phyloP scores from a whole-genome alignment of 2,329 filamentous ascomycete genomes.

The Aspergillus versicolor region DNA sequence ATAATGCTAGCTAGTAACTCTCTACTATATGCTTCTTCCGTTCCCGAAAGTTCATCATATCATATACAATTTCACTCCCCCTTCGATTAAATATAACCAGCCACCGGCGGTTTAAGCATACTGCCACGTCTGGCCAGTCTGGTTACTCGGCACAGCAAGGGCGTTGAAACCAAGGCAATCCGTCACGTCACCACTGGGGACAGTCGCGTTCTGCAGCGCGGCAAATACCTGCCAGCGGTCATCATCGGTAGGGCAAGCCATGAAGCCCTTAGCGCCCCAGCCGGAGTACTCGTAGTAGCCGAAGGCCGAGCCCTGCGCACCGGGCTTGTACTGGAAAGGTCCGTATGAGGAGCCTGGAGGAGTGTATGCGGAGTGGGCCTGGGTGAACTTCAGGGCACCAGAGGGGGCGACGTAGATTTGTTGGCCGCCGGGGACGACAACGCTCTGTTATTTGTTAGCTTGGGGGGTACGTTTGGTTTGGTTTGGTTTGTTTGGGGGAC shows the following conservation, averaged over 20 bases:
- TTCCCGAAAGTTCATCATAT: no score
- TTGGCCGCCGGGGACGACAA: slow-evolving; percentile 64
- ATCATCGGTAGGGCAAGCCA: slow-evolving; percentile 42
- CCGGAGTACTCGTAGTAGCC: slow-evolving; percentile 33
- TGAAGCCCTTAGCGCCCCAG: slow-evolving; percentile 41
- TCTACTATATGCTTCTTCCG: no score
- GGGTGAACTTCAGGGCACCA: slow-evolving; percentile 58
- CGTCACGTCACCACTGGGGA: slow-evolving; percentile 37
- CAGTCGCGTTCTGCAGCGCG: slow-evolving; percentile 39
- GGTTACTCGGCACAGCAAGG: slow-evolving; percentile 29
- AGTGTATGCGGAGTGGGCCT: slow-evolving; percentile 54
- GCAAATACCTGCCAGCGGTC: slow-evolving; percentile 45
- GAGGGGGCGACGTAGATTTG: slow-evolving; percentile 56
- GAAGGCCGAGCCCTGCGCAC: slow-evolving; percentile 24
- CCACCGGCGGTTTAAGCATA: slow-evolving; percentile 31
- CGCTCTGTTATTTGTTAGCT: slow-evolving; percentile 33
- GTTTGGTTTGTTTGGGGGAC: neutral
- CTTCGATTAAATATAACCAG: neutral
- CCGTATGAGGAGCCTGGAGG: slow-evolving; percentile 52
- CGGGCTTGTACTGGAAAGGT: slow-evolving; percentile 47
- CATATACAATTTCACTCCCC: neutral
- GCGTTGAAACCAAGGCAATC: slow-evolving; percentile 44
- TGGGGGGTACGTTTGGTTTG: neutral
- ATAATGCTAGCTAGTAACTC: neutral
- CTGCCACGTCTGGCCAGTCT: slow-evolving; percentile 40